phyloP scores from a whole-genome alignment of 2,329 filamentous ascomycete genomes.

The Verticillium zaregamsianum region DNA sequence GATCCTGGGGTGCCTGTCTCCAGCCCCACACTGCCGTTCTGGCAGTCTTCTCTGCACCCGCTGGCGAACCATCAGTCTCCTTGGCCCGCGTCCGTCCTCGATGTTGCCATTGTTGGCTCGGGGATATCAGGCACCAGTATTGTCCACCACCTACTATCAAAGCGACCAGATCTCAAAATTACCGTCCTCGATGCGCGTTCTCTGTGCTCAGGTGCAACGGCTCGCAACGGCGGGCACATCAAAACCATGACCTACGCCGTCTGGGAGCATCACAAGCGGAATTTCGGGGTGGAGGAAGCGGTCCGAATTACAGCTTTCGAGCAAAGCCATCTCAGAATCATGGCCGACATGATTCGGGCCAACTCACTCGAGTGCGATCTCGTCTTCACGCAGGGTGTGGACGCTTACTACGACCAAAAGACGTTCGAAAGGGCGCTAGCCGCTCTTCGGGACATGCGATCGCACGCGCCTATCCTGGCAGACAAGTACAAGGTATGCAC shows the following conservation, averaged over 20 bases:
- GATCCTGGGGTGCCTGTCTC: conserved; percentile 13
- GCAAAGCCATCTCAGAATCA: conserved; percentile 7
- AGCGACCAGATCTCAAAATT: conserved; percentile 10
- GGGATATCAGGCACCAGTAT: conserved; percentile 14
- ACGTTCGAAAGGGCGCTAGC: conserved; percentile 12
- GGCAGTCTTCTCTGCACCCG: conserved; percentile 9
- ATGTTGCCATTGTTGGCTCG: conserved; percentile 18
- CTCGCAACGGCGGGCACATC: conserved; percentile 11
- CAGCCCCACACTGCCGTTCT: conserved; percentile 15
- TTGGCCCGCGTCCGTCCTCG: conserved; percentile 8
- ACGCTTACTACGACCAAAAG: conserved; percentile 10
- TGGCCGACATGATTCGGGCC: background rate
- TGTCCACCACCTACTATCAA: conserved; percentile 9
- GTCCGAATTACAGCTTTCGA: conserved; percentile 8
- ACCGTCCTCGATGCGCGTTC: conserved; percentile 14
- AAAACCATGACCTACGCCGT: conserved; percentile 9
- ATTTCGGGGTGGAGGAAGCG: conserved; percentile 9
- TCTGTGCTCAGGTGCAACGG: conserved; percentile 7
- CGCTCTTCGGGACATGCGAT: conserved; percentile 13
- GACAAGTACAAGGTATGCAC: conserved; percentile 8
- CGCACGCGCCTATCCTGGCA: conserved; percentile 9
- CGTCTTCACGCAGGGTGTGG: conserved; percentile 5
- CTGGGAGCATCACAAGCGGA: conserved; percentile 10
- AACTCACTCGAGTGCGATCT: conserved; percentile 9
- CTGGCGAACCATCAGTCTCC: conserved; percentile 9